Base-by-base conservation (phyloP, 768 basidiomycete genomes). In the Auricularia heimuer region DNA sequence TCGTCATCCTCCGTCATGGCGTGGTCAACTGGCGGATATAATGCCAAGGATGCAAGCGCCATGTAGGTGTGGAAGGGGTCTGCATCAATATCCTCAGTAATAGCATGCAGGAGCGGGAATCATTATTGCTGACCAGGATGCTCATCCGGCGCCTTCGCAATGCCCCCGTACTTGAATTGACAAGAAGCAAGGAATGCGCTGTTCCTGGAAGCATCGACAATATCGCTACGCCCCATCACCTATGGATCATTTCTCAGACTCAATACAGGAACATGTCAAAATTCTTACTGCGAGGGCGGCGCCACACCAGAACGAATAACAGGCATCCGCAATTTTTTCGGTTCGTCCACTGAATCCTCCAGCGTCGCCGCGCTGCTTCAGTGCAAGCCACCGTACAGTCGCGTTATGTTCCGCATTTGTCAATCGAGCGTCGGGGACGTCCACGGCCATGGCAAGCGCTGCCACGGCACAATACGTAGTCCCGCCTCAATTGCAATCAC, bases 61-160 rank as follows among this genome's bases (percentile, higher is more conserved):
- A 98, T 79, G 73, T 98, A 98, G 0, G 95, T 97, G 70, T 99
- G 96, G 71, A 93, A 96, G 0, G 96, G 94, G 77, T 99, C 96
- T 89, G 70, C 45, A 18, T 42, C 12, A 33, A 47, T 56, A 16
- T 42, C 66, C 64, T 58, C 63, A 69, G 45, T 44, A 54, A 36
- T 29, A 54, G 29, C 29, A 33, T 14, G 12, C 45, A 33, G 62
- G 58, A 62, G 58, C 60, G 61, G 62, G 39, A 2, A 64, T 56
- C 24, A 10, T 39, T 16, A 21, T 11, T 29, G 65, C 78, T 67
- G 65, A 94, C 94, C 94, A 65, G 95, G 87, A 68, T 79, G 79
- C 67, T 92, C 90, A 18, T 83, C 87, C 0, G 91, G 90, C 0
- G 85, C 84, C 71, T 98, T 97, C 0, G 88, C 82, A 62, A 98